Conservation (phyloP, 2,329 filamentous ascomycete genomes). For the Aspergillus sp. region DNA sequence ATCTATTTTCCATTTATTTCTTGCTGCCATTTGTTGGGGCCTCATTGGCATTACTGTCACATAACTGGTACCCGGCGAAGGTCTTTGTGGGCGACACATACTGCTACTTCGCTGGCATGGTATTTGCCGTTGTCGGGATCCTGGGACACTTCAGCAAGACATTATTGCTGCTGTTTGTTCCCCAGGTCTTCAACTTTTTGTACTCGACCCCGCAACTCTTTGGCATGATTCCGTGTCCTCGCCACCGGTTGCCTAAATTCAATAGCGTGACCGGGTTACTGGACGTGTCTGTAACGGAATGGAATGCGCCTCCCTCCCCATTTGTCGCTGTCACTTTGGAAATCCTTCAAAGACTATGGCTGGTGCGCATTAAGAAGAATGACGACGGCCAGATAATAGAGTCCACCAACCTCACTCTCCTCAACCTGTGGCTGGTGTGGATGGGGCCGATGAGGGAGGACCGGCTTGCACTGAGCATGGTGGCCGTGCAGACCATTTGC, state of each 20-base stretch:
- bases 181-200: slow-evolving; percentile 92
- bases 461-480: slow-evolving; percentile 66
- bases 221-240: slow-evolving; percentile 78
- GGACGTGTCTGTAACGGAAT: slow-evolving; percentile 76
- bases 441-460: slow-evolving; percentile 86
- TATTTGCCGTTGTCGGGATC: slow-evolving; percentile 94
- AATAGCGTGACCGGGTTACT: slow-evolving; percentile 75
- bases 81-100: slow-evolving; percentile 98
- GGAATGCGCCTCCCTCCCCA: slow-evolving; percentile 59
- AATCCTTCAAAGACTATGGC: slow-evolving; percentile 56
- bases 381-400: slow-evolving; percentile 62
- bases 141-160: slow-evolving; percentile 98
- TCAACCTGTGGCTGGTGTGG: slow-evolving; percentile 96
- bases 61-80: slow-evolving; percentile 93
- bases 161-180: slow-evolving; percentile 76
- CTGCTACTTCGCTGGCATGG: slow-evolving; percentile 99
- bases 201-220: slow-evolving; percentile 92
- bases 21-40: slow-evolving; percentile 91
- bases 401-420: slow-evolving; percentile 80
- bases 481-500: slow-evolving; percentile 64
- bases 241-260: slow-evolving; percentile 83
- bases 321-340: slow-evolving; percentile 56
- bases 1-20: slow-evolving; percentile 92
- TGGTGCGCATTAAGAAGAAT: slow-evolving; percentile 61
- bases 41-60: slow-evolving; percentile 70